Evolutionary conservation across 441 rosid species (phyloP).

Genomic region (Populus trichocarpa): DNA sequence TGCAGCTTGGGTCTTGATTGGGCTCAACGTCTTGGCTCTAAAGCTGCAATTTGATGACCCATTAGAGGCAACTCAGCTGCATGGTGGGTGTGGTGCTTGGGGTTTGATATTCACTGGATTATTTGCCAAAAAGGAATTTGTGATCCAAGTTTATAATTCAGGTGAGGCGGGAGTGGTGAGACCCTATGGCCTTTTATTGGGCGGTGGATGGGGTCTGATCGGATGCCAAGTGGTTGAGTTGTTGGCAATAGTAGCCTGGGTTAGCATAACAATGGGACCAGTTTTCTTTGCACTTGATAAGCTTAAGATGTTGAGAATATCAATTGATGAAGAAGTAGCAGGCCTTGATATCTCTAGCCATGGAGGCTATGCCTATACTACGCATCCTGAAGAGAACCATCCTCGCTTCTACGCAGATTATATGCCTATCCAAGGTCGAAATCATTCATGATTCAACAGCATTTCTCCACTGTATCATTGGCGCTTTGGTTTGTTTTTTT

Average conservation of each 20-base stretch:
- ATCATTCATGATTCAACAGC: neutral
- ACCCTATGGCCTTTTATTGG: slow-evolving; percentile 66
- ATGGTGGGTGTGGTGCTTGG: slow-evolving; percentile 93
- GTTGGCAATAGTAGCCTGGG: slow-evolving; percentile 54
- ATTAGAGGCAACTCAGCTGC: slow-evolving; percentile 68
- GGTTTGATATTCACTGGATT: slow-evolving; percentile 70
- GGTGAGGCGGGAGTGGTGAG: slow-evolving; percentile 31
- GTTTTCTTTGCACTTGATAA: slow-evolving; percentile 55
- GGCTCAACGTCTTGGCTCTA: slow-evolving; percentile 49
- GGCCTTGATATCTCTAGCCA: slow-evolving; percentile 62
- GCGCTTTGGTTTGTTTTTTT: neutral
- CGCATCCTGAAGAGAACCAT: slow-evolving; percentile 34
- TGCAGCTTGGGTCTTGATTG: slow-evolving; percentile 57
- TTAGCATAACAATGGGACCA: slow-evolving; percentile 67
- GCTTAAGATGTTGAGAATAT: slow-evolving; percentile 47
- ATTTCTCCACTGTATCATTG: neutral
- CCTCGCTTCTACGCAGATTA: slow-evolving; percentile 36
- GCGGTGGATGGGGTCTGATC: slow-evolving; percentile 71
- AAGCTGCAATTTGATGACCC: slow-evolving; percentile 68
- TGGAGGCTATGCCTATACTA: slow-evolving; percentile 51
- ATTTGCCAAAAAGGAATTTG: slow-evolving; percentile 67
- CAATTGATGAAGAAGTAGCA: slow-evolving; percentile 47
- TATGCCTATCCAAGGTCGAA: slow-evolving; percentile 28
- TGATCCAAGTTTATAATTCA: slow-evolving; percentile 51
- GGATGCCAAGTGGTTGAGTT: slow-evolving; percentile 57